A percentile compares a stretch with the other conserved stretches of the same genome.
Evolutionary conservation across 306 rosid species (phyloP).

Genomic region (Lithocarpus polystachyus): DNA sequence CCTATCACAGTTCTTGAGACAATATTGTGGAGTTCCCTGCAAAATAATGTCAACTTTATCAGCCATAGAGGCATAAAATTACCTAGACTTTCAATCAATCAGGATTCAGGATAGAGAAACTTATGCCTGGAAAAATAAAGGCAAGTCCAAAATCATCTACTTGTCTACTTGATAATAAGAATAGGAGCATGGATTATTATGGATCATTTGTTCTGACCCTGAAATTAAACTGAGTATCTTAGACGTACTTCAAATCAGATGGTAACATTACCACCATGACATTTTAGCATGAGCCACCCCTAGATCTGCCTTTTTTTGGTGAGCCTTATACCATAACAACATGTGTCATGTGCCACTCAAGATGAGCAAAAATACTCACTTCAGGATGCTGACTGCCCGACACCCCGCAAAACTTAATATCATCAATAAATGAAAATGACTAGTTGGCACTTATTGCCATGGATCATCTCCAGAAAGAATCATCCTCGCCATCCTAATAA

Average conservation of each 20-base stretch:
- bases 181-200: not conserved
- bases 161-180: not conserved
- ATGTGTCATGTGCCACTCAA: not conserved
- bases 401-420: not conserved
- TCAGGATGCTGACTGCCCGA: not conserved
- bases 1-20: conserved; percentile 25
- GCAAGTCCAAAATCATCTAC: not conserved
- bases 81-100: not conserved
- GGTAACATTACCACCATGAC: not conserved
- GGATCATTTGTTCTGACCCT: not conserved
- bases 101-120: not conserved
- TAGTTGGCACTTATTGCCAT: conserved; percentile 15
- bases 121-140: not conserved
- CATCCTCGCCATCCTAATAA: conserved; percentile 14
- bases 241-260: not conserved
- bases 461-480: conserved; percentile 7
- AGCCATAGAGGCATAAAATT: not conserved
- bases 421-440: not conserved
- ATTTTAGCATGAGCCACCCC: not conserved
- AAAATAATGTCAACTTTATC: conserved; percentile 14
- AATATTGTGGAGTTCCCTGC: conserved; percentile 47
- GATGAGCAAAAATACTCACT: not conserved
- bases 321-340: not conserved
- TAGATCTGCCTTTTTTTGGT: not conserved
- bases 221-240: not conserved